Evolutionary conservation across 139 green algal genomes (phyloP), one percentile per base, ranked within the genome.

Genomic region (Coccomyxa sp.): DNA sequence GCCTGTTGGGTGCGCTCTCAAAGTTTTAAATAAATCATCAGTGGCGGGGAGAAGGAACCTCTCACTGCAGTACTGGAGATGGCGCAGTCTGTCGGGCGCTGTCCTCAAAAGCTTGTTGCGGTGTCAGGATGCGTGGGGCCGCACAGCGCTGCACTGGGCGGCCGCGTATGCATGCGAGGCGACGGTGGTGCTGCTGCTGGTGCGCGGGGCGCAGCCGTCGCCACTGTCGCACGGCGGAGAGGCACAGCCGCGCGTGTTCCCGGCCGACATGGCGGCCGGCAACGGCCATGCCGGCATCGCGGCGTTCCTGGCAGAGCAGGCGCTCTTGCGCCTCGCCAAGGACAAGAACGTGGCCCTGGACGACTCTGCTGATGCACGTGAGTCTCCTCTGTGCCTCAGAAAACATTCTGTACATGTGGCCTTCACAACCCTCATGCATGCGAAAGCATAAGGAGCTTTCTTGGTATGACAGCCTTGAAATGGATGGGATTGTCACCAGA

Each of bases 111-210:
- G 63, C 63, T 71, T 71, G 9, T 71, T 71, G 63, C 21, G 18
- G 21, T 71, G 18, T 71, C 63, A 82, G 81, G 81, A 84, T 27
- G 66, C 81, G 16, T 77, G 66, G 67, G 81, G 81, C 27, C 67
- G 38, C 25, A 79, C 67, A 0, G 25, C 81, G 38, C 68, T 84
- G 38, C 81, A 84, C 67, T 84, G 81, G 81, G 81, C 81, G 18
- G 81, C 81, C 38, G 81, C 81, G 15, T 51, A 60, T 25, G 81
- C 63, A 13, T 68, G 77, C 0, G 81, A 84, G 67, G 81, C 38
- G 27, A 67, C 45, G 25, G 81, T 84, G 10, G 71, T 68, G 23
- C n/a, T 79, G 38, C 81, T 84, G 67, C 67, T 84, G 67, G 51
- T 32, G 16, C 38, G 67, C 25, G 58, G 58, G 1, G 81, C 81